Conservation (phyloP, 192 early-diverging fungal species). For the Rhizophagus prolifer region DNA sequence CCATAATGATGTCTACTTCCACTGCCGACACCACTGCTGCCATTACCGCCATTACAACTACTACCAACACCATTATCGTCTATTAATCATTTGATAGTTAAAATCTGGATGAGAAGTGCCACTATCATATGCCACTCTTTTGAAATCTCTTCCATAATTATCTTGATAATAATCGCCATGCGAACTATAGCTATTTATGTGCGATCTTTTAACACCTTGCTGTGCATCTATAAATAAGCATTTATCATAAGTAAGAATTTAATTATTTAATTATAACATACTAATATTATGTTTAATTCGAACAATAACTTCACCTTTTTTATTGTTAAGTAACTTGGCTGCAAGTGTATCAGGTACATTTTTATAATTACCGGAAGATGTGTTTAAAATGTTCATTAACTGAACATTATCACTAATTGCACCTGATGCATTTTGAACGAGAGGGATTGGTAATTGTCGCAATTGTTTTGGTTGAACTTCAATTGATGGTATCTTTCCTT, state of each 20-base stretch:
- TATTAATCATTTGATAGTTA: background rate
- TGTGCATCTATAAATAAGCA: background rate
- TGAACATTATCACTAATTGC: background rate
- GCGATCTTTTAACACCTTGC: slow-evolving; percentile 23
- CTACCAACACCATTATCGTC: slow-evolving; percentile 13
- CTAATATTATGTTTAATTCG: slow-evolving; percentile 30
- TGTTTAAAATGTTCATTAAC: background rate
- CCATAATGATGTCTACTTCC: slow-evolving; percentile 35
- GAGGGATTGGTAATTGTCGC: background rate
- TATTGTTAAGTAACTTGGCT: slow-evolving; percentile 54
- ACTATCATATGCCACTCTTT: slow-evolving; percentile 27
- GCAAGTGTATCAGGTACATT: slow-evolving; percentile 44
- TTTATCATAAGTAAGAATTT: background rate
- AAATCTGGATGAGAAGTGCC: slow-evolving; percentile 13
- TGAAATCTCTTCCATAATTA: slow-evolving; percentile 25
- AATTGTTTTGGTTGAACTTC: background rate
- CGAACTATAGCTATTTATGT: slow-evolving; percentile 18
- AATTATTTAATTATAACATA: background rate
- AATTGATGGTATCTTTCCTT: background rate
- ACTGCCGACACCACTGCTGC: background rate
- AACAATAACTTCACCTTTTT: background rate
- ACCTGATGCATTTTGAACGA: background rate
- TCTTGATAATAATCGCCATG: slow-evolving; percentile 34
- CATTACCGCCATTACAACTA: no score
- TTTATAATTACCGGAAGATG: background rate